A percentile compares a stretch with the other conserved stretches of the same genome.
phyloP scores from a whole-genome alignment of 768 basidiomycete species.

The Pulveroboletus sp. region DNA sequence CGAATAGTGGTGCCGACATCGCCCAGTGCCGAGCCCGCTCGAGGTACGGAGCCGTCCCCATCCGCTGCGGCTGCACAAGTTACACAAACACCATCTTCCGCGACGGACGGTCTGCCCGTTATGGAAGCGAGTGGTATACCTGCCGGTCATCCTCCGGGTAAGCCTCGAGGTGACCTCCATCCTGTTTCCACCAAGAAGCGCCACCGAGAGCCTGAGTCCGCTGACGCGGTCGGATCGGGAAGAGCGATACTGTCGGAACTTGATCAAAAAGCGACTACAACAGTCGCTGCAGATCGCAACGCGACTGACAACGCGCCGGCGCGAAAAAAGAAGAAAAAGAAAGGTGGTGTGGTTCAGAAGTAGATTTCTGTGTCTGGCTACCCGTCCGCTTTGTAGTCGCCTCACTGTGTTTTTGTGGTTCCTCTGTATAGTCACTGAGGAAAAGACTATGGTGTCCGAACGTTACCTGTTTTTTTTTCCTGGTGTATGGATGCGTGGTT shows the following conservation, averaged over 20 bases:
- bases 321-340: conserved; percentile 23
- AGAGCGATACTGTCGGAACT: neutral
- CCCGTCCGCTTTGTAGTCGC: too few species aligned
- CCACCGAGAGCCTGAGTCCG: conserved; percentile 12
- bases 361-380: neutral
- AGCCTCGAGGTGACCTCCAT: neutral
- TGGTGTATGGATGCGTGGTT: too few species aligned
- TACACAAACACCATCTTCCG: neutral
- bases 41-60: neutral
- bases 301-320: conserved; percentile 2
- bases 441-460: too few species aligned
- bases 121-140: neutral
- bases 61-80: neutral
- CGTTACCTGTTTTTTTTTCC: too few species aligned
- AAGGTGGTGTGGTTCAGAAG: neutral
- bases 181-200: conserved; percentile 18
- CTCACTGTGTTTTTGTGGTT: too few species aligned
- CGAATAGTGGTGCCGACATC: conserved; percentile 50
- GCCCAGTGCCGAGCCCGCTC: neutral
- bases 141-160: neutral
- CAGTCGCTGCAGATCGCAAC: neutral
- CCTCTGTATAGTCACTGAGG: too few species aligned
- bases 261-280: neutral
- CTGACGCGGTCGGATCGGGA: neutral
- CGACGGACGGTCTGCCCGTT: neutral